Evolutionary conservation across 805 yeast genomes (phyloP).

Genomic region (Candida arabinofermentans): DNA sequence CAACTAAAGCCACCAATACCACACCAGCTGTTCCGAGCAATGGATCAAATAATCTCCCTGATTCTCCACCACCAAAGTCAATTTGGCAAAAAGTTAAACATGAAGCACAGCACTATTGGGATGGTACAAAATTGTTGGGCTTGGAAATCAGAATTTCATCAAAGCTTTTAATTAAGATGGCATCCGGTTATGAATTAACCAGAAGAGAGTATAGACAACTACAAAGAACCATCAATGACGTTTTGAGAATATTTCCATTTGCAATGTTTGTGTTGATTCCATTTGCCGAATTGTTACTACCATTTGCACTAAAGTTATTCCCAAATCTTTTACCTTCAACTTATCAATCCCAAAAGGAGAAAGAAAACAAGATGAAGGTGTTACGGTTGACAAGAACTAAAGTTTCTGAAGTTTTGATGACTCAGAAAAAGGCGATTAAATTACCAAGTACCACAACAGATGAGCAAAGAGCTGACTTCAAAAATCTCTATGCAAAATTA

Average conservation of each 20-base stretch:
- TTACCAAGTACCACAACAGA: constrained; percentile 62
- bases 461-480: constrained; percentile 71
- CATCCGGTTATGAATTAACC: constrained; percentile 85
- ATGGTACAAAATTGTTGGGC: constrained; percentile 89
- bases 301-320: constrained; percentile 82
- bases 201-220: constrained; percentile 88
- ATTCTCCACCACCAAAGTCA: constrained; percentile 42
- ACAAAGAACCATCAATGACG: constrained; percentile 81
- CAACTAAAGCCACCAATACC: background rate
- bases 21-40: no score
- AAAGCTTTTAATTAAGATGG: constrained; percentile 73
- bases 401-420: constrained; percentile 58
- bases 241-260: constrained; percentile 84
- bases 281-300: constrained; percentile 90
- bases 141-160: constrained; percentile 82
- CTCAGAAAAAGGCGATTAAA: constrained; percentile 71
- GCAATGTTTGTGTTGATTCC: constrained; percentile 86
- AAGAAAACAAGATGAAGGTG: constrained; percentile 49
- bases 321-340: constrained; percentile 94
- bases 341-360: constrained; percentile 61
- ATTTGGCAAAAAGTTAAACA: constrained; percentile 85
- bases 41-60: no score
- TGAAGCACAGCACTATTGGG: constrained; percentile 88
- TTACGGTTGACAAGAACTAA: constrained; percentile 57
- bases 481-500: constrained; percentile 68